These are phyloP conservation scores for Macaranga tanarius DNA, from an alignment of 441 rosid species.

Conservation along the genomic window DNA sequence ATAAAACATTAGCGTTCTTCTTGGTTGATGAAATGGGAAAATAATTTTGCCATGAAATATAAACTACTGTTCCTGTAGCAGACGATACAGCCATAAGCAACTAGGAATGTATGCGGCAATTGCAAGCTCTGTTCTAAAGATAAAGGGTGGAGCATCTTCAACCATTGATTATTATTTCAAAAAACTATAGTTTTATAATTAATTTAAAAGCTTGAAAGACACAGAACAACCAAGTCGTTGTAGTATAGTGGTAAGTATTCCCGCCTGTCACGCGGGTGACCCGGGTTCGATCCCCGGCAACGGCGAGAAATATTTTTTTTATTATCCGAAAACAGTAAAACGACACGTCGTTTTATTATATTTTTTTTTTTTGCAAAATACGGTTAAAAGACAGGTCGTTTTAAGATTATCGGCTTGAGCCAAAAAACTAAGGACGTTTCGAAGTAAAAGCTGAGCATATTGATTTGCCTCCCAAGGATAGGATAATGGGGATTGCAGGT, in stretches of 20 bases:
- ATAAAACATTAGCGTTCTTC: slow-evolving; percentile 1
- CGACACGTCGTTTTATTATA: no score
- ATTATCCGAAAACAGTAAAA: no score
- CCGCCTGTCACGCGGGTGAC: slow-evolving; percentile 92
- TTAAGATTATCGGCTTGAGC: no score
- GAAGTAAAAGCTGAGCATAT: background rate
- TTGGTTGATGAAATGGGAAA: background rate
- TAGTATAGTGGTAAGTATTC: slow-evolving; percentile 95
- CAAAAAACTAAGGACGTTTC: no score
- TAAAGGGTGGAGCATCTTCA: slow-evolving; percentile 11
- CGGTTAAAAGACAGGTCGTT: no score
- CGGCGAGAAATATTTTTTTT: slow-evolving; percentile 39
- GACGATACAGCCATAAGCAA: slow-evolving; percentile 37
- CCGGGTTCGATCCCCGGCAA: slow-evolving; percentile 94
- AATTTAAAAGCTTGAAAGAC: no score
- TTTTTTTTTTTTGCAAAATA: background rate
- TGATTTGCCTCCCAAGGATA: background rate
- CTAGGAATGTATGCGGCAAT: background rate
- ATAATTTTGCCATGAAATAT: slow-evolving; percentile 22
- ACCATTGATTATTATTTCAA: slow-evolving; percentile 17
- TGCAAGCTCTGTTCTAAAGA: background rate
- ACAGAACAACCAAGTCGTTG: slow-evolving; percentile 24
- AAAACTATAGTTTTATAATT: no score
- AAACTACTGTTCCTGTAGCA: slow-evolving; percentile 30
- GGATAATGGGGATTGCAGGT: slow-evolving; percentile 32